Evolutionary conservation across 345 rosid species (phyloP).

Genomic region (Brassica rapa): DNA sequence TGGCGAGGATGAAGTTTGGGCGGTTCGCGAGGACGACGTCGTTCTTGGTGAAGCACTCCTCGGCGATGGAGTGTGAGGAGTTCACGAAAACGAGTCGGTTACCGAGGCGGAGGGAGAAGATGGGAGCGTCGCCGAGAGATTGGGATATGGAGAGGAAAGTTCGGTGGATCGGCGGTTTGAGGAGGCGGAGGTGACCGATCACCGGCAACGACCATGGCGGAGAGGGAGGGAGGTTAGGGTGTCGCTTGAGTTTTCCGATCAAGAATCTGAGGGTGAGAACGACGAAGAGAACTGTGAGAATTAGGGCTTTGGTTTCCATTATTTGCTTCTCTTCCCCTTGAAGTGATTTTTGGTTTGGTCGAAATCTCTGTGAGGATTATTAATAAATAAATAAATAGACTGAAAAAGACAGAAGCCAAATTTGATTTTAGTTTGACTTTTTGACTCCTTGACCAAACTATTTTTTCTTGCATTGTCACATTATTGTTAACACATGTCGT

Average conservation of each 20-base stretch:
- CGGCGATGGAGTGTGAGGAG: not conserved
- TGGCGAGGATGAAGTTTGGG: not conserved
- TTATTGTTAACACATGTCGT: not conserved
- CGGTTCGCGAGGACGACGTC: constrained; percentile 1
- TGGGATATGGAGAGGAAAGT: constrained; percentile 6
- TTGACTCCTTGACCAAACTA: not conserved
- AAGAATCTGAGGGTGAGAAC: not conserved
- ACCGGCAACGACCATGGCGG: not conserved
- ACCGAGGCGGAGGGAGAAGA: constrained; percentile 3
- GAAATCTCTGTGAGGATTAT: not conserved
- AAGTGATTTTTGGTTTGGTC: not conserved
- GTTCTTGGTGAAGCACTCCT: constrained; percentile 1
- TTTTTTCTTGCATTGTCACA: not conserved
- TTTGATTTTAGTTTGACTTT: not conserved
- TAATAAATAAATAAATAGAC: not conserved
- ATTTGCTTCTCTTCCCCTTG: not conserved
- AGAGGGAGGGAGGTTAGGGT: not conserved
- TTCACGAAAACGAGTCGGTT: not conserved
- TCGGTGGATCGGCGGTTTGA: constrained; percentile 3
- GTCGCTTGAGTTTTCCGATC: not conserved
- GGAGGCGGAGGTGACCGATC: constrained; percentile 4
- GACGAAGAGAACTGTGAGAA: not conserved
- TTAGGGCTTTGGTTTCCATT: not conserved
- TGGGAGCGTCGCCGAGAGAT: not conserved
- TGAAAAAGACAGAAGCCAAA: not conserved